A percentile compares a stretch with the other conserved stretches of the same genome.
Conservation (phyloP, 805 yeast genomes). For the baker's yeast (Saccharomyces cerevisiae) region DNA sequence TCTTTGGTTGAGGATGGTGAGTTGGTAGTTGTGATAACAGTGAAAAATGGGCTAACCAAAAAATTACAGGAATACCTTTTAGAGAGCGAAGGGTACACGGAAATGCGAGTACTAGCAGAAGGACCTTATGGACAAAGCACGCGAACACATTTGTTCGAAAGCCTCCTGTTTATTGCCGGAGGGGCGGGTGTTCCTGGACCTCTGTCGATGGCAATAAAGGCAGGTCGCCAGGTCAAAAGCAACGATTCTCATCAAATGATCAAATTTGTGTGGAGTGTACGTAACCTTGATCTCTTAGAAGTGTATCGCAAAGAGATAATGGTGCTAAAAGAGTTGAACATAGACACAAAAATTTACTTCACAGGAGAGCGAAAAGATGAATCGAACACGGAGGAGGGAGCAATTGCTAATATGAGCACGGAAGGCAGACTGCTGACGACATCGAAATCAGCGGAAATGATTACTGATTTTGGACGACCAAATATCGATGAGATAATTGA, state of each 20-base stretch:
- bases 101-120: constrained; percentile 37
- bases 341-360: constrained; percentile 3
- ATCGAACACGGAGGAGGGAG: not conserved
- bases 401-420: not conserved
- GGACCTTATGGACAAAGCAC: constrained; percentile 58
- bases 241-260: not conserved
- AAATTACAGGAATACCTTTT: constrained; percentile 27
- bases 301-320: constrained; percentile 1
- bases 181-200: constrained; percentile 62
- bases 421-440: not conserved
- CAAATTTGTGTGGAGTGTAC: constrained; percentile 3
- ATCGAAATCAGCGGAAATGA: not conserved
- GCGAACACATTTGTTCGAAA: constrained; percentile 40
- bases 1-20: constrained; percentile 22
- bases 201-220: constrained; percentile 34
- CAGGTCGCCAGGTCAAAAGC: not conserved
- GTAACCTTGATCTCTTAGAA: not conserved
- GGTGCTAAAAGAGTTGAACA: not conserved
- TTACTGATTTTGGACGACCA: constrained; percentile 35
- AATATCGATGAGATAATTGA: constrained; percentile 34
- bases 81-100: constrained; percentile 22
- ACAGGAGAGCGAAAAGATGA: constrained; percentile 1
- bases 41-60: constrained; percentile 42
- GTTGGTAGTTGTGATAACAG: constrained; percentile 36
- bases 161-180: constrained; percentile 53